Evolutionary conservation across 805 yeast genomes (phyloP), one percentile per base, ranked within the genome.

Genomic region (Sugiyamaella floridensis): DNA sequence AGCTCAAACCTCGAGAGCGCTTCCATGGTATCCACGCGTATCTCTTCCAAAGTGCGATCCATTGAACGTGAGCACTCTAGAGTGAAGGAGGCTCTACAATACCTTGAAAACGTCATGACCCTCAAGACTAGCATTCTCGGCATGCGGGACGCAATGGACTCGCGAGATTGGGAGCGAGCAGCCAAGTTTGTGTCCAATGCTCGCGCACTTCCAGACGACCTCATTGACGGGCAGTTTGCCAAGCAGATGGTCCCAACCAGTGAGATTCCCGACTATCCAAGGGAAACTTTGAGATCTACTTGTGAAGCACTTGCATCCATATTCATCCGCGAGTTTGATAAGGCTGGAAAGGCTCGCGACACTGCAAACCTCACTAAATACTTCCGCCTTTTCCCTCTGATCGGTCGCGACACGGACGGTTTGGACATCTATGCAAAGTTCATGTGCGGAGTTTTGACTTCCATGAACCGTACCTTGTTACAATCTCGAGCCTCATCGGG

Each of bases 311-410:
- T 93, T 53, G 81, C 79, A 4, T 64, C 65, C 0, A 68, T 80
- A 2, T 89, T 90, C 61, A 69, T 74, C 37, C 63, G 71, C 10
- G 83, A 83, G 58, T 93, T 93, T 67, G 76, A 76, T 46, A 74
- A 75, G 43, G 95, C 97, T 0, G 85, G 97, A 1, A 67, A 70
- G 10, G 69, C 71, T 0, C 80, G 79, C 50, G 81, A 88, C 60
- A 87, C 87, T 51, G 82, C 79, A 45, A 75, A 80, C 51, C 71
- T 93, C 50, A 87, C 97, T 0, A 74, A 82, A 52, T 87, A 82
- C 65, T 93, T 92, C 71, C 85, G 86, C 61, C 71, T 89, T 60
- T 92, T 93, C 65, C 99, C 99, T 10, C 72, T 90, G 50, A 83
- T 93, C 42, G 87, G 87, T 7, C 79, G 84, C 63, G 79, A 80